These are phyloP conservation scores for Geum urbanum DNA, from an alignment of 306 rosid genomes.

Conservation along the genomic window DNA sequence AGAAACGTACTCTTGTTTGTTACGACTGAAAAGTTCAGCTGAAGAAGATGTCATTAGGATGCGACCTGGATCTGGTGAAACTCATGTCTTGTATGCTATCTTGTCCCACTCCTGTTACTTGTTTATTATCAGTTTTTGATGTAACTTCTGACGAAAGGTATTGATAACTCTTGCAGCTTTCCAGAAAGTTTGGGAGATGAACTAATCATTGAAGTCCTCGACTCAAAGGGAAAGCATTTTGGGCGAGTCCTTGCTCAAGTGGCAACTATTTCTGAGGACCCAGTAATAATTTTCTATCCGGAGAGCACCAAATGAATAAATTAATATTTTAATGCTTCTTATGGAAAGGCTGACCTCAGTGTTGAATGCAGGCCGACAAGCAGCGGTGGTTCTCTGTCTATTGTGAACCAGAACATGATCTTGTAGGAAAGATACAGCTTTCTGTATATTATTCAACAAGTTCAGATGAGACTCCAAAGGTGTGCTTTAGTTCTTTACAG, in stretches of 20 bases:
- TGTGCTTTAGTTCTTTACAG: slow-evolving; percentile 23
- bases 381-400: slow-evolving; percentile 93
- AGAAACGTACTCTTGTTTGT: slow-evolving; percentile 73
- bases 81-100: slow-evolving; percentile 75
- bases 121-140: neutral
- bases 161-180: slow-evolving; percentile 77
- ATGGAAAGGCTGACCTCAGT: slow-evolving; percentile 27
- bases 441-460: slow-evolving; percentile 61
- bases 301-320: slow-evolving; percentile 4
- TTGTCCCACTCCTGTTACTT: slow-evolving; percentile 1
- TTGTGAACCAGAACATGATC: slow-evolving; percentile 75
- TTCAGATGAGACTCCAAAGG: slow-evolving; percentile 87
- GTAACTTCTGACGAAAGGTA: slow-evolving; percentile 25
- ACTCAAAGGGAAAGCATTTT: slow-evolving; percentile 82
- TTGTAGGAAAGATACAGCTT: slow-evolving; percentile 84
- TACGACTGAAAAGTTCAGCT: slow-evolving; percentile 74
- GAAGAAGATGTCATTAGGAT: slow-evolving; percentile 81
- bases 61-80: slow-evolving; percentile 95
- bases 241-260: slow-evolving; percentile 82
- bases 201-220: slow-evolving; percentile 81
- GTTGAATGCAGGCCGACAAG: slow-evolving; percentile 77
- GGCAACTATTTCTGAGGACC: slow-evolving; percentile 76
- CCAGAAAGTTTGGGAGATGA: slow-evolving; percentile 97
- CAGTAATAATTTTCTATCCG: slow-evolving; percentile 46
- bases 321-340: slow-evolving; percentile 15